These are phyloP conservation scores for Xanthoconium stramineum DNA, from an alignment of 768 basidiomycete genomes.

Conservation along the genomic window DNA sequence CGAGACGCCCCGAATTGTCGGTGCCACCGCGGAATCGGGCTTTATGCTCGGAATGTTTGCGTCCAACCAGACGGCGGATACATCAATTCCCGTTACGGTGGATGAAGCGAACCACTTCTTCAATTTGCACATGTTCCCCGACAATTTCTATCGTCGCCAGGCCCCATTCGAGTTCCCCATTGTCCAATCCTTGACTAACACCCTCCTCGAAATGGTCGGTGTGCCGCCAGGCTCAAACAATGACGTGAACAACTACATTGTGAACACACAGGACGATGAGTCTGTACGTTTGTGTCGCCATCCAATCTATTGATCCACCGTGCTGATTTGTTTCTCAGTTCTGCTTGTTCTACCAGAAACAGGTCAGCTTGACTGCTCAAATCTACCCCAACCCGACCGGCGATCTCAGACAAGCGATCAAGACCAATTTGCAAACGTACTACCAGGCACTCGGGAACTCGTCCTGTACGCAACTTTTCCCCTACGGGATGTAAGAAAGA, in stretches of 20 bases:
- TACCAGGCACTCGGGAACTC: no score
- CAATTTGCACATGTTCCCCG: slow-evolving; percentile 12
- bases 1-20: slow-evolving; percentile 11
- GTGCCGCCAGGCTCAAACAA: slow-evolving; percentile 16
- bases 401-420: no score
- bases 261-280: slow-evolving; percentile 3
- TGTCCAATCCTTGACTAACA: background rate
- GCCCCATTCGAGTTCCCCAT: slow-evolving; percentile 3
- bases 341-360: slow-evolving; percentile 16
- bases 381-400: no score
- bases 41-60: slow-evolving; percentile 19
- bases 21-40: slow-evolving; percentile 13
- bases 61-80: slow-evolving; percentile 17
- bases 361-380: slow-evolving; percentile 7
- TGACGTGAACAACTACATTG: slow-evolving; percentile 11
- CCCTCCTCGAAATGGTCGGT: background rate
- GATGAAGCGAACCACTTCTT: slow-evolving; percentile 18
- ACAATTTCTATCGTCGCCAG: slow-evolving; percentile 17
- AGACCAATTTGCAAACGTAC: background rate
- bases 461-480: no score
- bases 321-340: slow-evolving; percentile 7
- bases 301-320: no score
- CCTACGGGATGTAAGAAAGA: no score
- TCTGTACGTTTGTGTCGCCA: slow-evolving; percentile 6
- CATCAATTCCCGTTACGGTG: slow-evolving; percentile 7